Evolutionary conservation across 805 yeast species (phyloP).

Genomic region (Cyberlindnera meyerae): DNA sequence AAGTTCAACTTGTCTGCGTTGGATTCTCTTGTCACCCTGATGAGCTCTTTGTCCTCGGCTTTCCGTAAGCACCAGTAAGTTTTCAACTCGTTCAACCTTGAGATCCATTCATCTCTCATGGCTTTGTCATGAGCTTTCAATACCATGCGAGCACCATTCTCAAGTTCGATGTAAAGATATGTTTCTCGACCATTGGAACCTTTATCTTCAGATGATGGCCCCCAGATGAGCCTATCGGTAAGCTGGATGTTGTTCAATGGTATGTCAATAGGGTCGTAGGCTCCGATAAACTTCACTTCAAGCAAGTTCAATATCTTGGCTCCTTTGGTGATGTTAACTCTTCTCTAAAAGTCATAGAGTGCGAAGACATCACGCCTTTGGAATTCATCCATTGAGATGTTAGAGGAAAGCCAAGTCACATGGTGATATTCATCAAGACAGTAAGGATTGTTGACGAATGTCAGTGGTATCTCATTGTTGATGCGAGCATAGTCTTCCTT

Average conservation of each 20-base stretch:
- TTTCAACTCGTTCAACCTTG: slow-evolving; percentile 37
- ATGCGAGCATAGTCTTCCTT: slow-evolving; percentile 24
- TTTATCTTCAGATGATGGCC: no score
- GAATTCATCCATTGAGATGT: slow-evolving; percentile 35
- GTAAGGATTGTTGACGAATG: slow-evolving; percentile 51
- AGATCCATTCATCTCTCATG: slow-evolving; percentile 65
- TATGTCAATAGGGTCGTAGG: slow-evolving; percentile 27
- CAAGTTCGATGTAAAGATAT: slow-evolving; percentile 47
- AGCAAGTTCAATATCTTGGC: slow-evolving; percentile 62
- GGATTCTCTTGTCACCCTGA: slow-evolving; percentile 30
- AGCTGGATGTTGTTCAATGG: slow-evolving; percentile 24
- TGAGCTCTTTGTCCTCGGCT: slow-evolving; percentile 31
- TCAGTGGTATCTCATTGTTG: slow-evolving; percentile 28
- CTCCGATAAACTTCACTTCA: slow-evolving; percentile 37
- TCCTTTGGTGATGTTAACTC: slow-evolving; percentile 47
- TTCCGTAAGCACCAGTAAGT: slow-evolving; percentile 57
- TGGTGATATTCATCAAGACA: slow-evolving; percentile 45
- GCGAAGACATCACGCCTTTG: slow-evolving; percentile 51
- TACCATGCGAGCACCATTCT: slow-evolving; percentile 41
- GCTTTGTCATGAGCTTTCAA: slow-evolving; percentile 50
- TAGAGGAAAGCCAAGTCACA: slow-evolving; percentile 56
- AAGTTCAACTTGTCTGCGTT: slow-evolving; percentile 47
- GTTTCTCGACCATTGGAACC: no score
- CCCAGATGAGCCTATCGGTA: slow-evolving; percentile 30
- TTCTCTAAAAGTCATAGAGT: slow-evolving; percentile 59